Evolutionary conservation across 805 yeast genomes (phyloP).

Genomic region (Blastobotrys terrestris): DNA sequence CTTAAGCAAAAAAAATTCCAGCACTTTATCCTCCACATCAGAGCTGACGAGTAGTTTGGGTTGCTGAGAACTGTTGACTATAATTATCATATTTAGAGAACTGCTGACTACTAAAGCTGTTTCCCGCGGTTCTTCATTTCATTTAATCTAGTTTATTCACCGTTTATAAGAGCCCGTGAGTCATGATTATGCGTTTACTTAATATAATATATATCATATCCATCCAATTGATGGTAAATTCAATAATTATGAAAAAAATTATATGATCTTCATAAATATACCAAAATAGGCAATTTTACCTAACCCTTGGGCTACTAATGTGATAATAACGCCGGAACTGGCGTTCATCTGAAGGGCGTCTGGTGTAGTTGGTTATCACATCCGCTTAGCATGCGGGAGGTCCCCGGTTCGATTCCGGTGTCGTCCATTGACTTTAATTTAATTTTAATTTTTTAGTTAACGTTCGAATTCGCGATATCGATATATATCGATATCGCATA

Average conservation of each 20-base stretch:
- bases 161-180: too few relatives aligned
- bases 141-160: not conserved
- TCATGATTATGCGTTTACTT: too few relatives aligned
- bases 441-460: conserved; percentile 16
- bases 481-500: too few relatives aligned
- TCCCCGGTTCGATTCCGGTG: conserved; percentile 35
- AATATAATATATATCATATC: too few relatives aligned
- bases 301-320: not conserved
- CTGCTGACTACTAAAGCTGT: too few relatives aligned
- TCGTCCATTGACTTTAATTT: too few relatives aligned
- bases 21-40: not conserved
- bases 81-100: too few relatives aligned
- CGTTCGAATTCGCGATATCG: too few relatives aligned
- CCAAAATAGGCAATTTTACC: not conserved
- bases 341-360: conserved; percentile 22
- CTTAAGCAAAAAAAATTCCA: not conserved
- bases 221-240: too few relatives aligned
- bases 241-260: too few relatives aligned
- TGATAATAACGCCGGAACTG: not conserved
- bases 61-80: too few relatives aligned
- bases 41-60: not conserved
- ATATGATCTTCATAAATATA: not conserved
- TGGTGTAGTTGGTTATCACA: conserved; percentile 34
- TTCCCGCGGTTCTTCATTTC: not conserved
- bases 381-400: conserved; percentile 35